Evolutionary conservation across 768 basidiomycete genomes (phyloP), one percentile per base, ranked within the genome.

Genomic region (Heimioporus sp.): DNA sequence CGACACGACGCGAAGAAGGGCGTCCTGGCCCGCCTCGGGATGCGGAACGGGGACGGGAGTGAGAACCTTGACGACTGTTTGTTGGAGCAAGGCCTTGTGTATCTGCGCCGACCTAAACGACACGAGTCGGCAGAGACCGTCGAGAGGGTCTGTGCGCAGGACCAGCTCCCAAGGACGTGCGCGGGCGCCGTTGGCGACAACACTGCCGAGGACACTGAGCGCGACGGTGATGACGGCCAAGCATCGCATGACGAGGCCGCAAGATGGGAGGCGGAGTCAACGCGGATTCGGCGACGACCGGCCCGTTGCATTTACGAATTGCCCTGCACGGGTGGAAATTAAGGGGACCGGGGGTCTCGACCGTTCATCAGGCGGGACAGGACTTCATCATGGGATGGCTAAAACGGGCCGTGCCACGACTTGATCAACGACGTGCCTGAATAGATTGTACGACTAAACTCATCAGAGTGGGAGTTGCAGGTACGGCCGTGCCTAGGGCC

Each of bases 81-180:
- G 52, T 42, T 21, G 1, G 52, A 37, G 19, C 43, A 67, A 21
- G 6, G 40, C 60, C 20, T 68, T 66, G 56, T 62, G 35, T 44
- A 54, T 49, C 49, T 66, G 62, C 9, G 55, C 39, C 10, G 52
- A 50, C 42, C 50, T 51, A 40, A 66, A 53, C 9, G 59, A 64
- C 19, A 66, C 36, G 34, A 51, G 17, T 28, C 51, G 13, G 54
- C 65, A 66, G 52, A 32, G 34, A 28, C 54, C 52, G n/a, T 51
- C 36, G 43, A 54, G 41, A 21, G 53, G 51, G 47, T 67, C 48
- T n/a, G 46, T n/a, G 42, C 51, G 57, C 10, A 66, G 20, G 19
- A 59, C 56, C 19, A 66, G 66, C 34, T 66, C 60, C 84, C 85
- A 64, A 90, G 96, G 20, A 89, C 92, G 20, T 85, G 86, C 78